A percentile compares a stretch with the other conserved stretches of the same genome.
Conservation (phyloP, 2,329 filamentous ascomycete genomes). For the Fusarium chlamydosporum region DNA sequence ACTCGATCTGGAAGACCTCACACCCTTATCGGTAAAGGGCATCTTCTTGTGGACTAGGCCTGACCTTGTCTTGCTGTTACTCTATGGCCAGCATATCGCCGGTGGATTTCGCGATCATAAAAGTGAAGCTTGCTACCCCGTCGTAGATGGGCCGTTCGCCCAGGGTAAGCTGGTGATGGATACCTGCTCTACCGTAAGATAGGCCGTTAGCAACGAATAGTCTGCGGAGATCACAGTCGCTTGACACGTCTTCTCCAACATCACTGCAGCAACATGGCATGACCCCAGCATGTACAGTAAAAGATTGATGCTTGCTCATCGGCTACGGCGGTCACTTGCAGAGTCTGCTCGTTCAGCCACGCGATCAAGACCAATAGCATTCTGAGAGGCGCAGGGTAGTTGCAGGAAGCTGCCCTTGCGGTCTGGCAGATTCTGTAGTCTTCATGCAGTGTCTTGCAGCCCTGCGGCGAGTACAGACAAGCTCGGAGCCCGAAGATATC, state of each 20-base stretch:
- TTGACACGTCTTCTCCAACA: slow-evolving; percentile 28
- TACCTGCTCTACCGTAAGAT: slow-evolving; percentile 29
- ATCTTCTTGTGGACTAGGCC: slow-evolving; percentile 33
- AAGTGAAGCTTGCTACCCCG: slow-evolving; percentile 20
- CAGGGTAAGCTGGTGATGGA: slow-evolving; percentile 32
- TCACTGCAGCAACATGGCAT: slow-evolving; percentile 48
- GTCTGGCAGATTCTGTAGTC: slow-evolving; percentile 19
- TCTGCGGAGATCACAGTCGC: slow-evolving; percentile 19
- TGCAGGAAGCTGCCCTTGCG: slow-evolving; percentile 37
- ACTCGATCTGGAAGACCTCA: slow-evolving; percentile 34
- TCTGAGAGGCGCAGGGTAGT: slow-evolving; percentile 28
- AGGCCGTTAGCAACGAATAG: slow-evolving; percentile 37
- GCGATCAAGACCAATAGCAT: slow-evolving; percentile 37
- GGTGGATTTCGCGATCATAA: slow-evolving; percentile 28
- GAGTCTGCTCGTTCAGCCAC: slow-evolving; percentile 24
- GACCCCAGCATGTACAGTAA: slow-evolving; percentile 28
- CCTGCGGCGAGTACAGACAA: slow-evolving; percentile 18
- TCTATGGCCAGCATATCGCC: slow-evolving; percentile 23
- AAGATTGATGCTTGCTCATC: slow-evolving; percentile 24
- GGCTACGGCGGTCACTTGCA: slow-evolving; percentile 41
- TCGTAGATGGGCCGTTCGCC: slow-evolving; percentile 33
- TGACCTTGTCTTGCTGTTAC: slow-evolving; percentile 20
- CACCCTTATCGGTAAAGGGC: slow-evolving; percentile 23
- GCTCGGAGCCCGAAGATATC: slow-evolving; percentile 19
- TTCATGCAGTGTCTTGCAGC: slow-evolving; percentile 10